Evolutionary conservation across 768 basidiomycete species (phyloP).

Genomic region (Xanthoconium stramineum): DNA sequence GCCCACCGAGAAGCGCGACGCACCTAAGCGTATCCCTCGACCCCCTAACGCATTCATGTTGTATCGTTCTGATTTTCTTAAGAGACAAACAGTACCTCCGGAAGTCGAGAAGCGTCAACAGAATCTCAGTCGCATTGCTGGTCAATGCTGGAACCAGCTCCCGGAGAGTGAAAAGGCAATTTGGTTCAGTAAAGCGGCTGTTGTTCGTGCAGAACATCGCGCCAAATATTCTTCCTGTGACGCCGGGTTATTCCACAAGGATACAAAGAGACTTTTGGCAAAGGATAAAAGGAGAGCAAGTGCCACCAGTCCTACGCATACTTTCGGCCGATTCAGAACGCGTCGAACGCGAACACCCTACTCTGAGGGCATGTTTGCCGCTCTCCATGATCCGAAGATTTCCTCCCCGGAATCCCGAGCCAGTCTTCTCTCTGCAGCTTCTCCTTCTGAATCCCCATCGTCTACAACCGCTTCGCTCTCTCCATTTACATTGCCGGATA

Average conservation of each 20-base stretch:
- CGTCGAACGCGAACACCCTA: slow-evolving; percentile 21
- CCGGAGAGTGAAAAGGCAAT: slow-evolving; percentile 29
- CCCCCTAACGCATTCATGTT: slow-evolving; percentile 59
- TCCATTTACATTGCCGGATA: slow-evolving; percentile 13
- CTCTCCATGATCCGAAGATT: slow-evolving; percentile 1
- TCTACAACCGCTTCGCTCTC: slow-evolving; percentile 9
- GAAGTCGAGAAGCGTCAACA: slow-evolving; percentile 51
- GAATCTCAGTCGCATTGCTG: slow-evolving; percentile 52
- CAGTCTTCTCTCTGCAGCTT: not conserved
- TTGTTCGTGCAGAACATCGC: slow-evolving; percentile 26
- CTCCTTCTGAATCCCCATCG: not conserved
- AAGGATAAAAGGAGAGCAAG: slow-evolving; percentile 35
- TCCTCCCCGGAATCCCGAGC: slow-evolving; percentile 5
- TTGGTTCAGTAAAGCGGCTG: slow-evolving; percentile 35
- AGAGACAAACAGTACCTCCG: slow-evolving; percentile 38
- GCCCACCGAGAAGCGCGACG: not conserved
- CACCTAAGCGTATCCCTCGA: slow-evolving; percentile 38
- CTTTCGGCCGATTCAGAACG: slow-evolving; percentile 33
- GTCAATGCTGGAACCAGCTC: slow-evolving; percentile 50
- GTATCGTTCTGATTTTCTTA: slow-evolving; percentile 51
- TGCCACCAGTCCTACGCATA: slow-evolving; percentile 31
- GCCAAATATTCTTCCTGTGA: slow-evolving; percentile 29
- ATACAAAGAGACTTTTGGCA: slow-evolving; percentile 3
- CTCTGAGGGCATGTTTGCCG: slow-evolving; percentile 14
- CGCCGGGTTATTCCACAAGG: slow-evolving; percentile 27